Base-by-base conservation (phyloP, 129 eudicot genomes). In the Chrysanthemum lavandulifolium region DNA sequence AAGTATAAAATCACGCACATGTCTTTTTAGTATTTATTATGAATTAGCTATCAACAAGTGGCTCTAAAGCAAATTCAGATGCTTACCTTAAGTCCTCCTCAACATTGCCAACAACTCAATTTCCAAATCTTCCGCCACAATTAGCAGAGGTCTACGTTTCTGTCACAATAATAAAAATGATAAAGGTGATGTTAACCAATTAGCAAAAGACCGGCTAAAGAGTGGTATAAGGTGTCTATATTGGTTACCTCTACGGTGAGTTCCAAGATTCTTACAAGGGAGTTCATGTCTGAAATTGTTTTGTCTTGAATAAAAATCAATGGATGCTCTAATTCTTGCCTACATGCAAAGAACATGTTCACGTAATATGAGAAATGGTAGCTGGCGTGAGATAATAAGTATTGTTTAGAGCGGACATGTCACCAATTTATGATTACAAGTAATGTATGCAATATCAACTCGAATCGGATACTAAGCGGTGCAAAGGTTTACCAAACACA, bases 321-420 rank as follows among this genome's bases (percentile, higher is more conserved):
- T 19, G 98, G 98, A 79, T 90, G 82, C 77, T 94, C 97, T 27
- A 94, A 79, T 72, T 94, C 97, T 97, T 94, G 97, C 74, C 83
- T 80, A 86, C 80, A 85, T 80, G 69, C 76, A 74, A 80, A 77
- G 40, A 33, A 65, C 53, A 78, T 1, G 67, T 81, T 57, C 60
- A 57, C 53, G 31, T 33, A 16, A 33, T 58, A 65, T 84, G 71
- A 76, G 82, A 79, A 73, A 64, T 48, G 21, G 2, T 6, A 51
- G 33, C 51, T 19, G 52, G 40, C n/a, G 66, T 74, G 6, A 72
- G 45, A 45, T 45, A 48, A 13, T 13, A 6, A 65, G 59, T 45
- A 19, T 31, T 47, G 50, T 68, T 66, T 19, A 13, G 31, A 27
- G 52, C 13, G 0, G 40, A 53, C 54, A 51, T 33, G 54, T 61